Percentiles rank a stretch among this genome's conserved stretches.
Evolutionary conservation across 805 yeast genomes (phyloP).

Genomic region (Wickerhamomyces mucosus): DNA sequence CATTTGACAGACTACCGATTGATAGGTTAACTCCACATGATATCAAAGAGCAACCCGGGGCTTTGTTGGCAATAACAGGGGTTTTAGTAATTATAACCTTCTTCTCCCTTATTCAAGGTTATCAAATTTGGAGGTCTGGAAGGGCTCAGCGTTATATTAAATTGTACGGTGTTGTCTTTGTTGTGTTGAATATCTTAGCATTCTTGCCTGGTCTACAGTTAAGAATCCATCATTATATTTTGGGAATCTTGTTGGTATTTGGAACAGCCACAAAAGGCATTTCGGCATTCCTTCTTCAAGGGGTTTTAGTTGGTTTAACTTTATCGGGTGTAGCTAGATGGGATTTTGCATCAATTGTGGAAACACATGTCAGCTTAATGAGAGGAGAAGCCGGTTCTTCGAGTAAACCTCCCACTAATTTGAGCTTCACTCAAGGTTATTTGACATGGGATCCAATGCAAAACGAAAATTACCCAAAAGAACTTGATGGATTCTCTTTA

Average conservation of each 20-base stretch:
- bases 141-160: constrained; percentile 48
- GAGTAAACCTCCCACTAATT: constrained; percentile 39
- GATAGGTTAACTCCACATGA: constrained; percentile 74
- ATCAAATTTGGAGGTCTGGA: constrained; percentile 72
- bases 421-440: constrained; percentile 12
- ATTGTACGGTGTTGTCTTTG: constrained; percentile 39
- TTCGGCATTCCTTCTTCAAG: constrained; percentile 71
- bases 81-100: constrained; percentile 37
- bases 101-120: constrained; percentile 67
- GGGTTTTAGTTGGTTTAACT: constrained; percentile 70
- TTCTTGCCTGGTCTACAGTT: constrained; percentile 58
- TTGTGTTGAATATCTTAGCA: constrained; percentile 35
- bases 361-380: constrained; percentile 55
- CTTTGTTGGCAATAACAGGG: constrained; percentile 49
- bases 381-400: constrained; percentile 64
- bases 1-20: constrained; percentile 82
- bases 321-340: constrained; percentile 83
- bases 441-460: constrained; percentile 21
- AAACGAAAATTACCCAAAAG: constrained; percentile 12
- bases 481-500: constrained; percentile 47
- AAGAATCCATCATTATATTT: constrained; percentile 73
- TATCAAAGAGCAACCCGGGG: constrained; percentile 68
- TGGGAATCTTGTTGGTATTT: constrained; percentile 70
- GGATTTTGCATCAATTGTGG: constrained; percentile 89
- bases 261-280: constrained; percentile 74